These are phyloP conservation scores for Metroxylon sagu DNA, from an alignment of 176 grass and related monocot species.

Conservation along the genomic window DNA sequence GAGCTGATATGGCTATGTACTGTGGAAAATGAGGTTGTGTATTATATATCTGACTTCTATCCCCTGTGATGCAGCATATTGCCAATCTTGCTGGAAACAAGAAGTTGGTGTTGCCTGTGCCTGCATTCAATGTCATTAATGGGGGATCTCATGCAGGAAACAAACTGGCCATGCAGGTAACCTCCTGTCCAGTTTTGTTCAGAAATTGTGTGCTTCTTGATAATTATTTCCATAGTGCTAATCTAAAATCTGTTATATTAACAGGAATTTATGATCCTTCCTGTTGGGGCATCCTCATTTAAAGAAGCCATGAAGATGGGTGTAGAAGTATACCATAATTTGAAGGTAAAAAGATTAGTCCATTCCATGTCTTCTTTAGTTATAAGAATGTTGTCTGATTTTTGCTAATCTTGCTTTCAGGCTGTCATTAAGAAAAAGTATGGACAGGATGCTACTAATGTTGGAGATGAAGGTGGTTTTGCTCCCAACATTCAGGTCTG, in stretches of 20 bases:
- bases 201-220: not conserved
- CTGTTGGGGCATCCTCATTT: slow-evolving; percentile 69
- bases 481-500: slow-evolving; percentile 96
- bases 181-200: too few species aligned
- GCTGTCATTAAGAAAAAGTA: slow-evolving; percentile 99
- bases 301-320: slow-evolving; percentile 99
- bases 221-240: slow-evolving; percentile 3
- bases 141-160: slow-evolving; percentile 95
- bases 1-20: too few species aligned
- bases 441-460: slow-evolving; percentile 91
- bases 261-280: slow-evolving; percentile 98
- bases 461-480: slow-evolving; percentile 98
- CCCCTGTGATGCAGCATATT: slow-evolving; percentile 44
- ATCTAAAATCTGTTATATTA: not conserved
- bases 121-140: slow-evolving; percentile 95
- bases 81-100: slow-evolving; percentile 94
- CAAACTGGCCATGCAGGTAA: slow-evolving; percentile 95
- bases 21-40: too few species aligned
- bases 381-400: too few species aligned
- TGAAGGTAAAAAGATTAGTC: slow-evolving; percentile 46
- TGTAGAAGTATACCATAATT: slow-evolving; percentile 87
- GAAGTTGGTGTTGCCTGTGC: slow-evolving; percentile 69
- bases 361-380: not conserved
- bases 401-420: slow-evolving; percentile 10
- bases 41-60: too few species aligned